Percentiles rank a stretch among this genome's conserved stretches.
These are phyloP conservation scores for Dillenia turbinata DNA, from an alignment of 164 flowering plant species.

Conservation along the genomic window DNA sequence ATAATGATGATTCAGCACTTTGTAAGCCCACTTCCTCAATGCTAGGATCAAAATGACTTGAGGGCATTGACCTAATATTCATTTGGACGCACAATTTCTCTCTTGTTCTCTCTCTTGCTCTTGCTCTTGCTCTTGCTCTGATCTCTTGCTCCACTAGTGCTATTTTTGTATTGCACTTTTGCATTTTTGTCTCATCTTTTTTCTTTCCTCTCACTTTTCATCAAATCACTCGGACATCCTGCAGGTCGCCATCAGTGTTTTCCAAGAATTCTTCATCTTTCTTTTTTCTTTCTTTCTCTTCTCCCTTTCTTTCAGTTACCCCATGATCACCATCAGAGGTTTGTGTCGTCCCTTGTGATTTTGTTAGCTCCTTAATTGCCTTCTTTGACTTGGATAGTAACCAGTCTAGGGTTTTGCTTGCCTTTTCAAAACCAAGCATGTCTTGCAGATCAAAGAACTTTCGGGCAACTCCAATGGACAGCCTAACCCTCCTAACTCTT, in stretches of 20 bases:
- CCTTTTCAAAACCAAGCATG: constrained; percentile 46
- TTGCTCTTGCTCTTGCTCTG: constrained; percentile 41
- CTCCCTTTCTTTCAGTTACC: background rate
- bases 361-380: constrained; percentile 27
- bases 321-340: no score
- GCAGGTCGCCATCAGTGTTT: no score
- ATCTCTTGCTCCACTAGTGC: constrained; percentile 16
- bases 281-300: no score
- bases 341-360: no score
- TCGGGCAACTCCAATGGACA: constrained; percentile 38
- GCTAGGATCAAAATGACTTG: no score
- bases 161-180: background rate
- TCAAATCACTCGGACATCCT: background rate
- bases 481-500: constrained; percentile 46
- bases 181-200: constrained; percentile 1
- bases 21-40: no score
- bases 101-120: constrained; percentile 43
- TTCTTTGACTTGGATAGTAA: constrained; percentile 34
- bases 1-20: no score
- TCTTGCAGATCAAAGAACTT: constrained; percentile 57
- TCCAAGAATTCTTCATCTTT: no score
- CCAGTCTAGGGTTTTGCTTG: constrained; percentile 56
- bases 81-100: constrained; percentile 16
- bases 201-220: no score
- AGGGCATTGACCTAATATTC: no score